Percentiles rank a stretch among this genome's conserved stretches.
These are phyloP conservation scores for Trichoderma guizhouense DNA, from an alignment of 2,329 filamentous ascomycete genomes.

Conservation along the genomic window DNA sequence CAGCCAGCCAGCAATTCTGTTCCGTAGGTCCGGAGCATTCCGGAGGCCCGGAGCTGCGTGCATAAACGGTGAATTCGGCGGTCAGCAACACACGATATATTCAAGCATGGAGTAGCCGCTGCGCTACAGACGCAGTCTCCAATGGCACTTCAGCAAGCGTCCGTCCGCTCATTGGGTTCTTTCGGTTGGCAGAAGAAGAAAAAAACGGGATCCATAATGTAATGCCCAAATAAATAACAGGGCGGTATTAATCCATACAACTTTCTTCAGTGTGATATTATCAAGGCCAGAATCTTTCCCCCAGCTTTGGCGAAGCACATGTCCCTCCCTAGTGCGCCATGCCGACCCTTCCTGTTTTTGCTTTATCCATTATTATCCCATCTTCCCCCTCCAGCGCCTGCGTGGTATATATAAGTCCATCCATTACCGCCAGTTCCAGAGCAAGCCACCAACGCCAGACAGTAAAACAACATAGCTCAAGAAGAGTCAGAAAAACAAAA, in stretches of 20 bases:
- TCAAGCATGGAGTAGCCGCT: background rate
- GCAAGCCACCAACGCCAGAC: constrained; percentile 24
- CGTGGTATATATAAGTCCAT: constrained; percentile 19
- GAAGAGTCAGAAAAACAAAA: background rate
- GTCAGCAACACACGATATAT: constrained; percentile 1
- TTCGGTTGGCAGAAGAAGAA: background rate
- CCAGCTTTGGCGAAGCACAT: background rate
- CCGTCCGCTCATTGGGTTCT: background rate
- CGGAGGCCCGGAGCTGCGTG: constrained; percentile 2
- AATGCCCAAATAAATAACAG: constrained; percentile 15
- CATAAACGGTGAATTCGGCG: constrained; percentile 6
- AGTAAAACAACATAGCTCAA: constrained; percentile 17
- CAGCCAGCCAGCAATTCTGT: background rate
- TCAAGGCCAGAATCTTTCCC: constrained; percentile 6
- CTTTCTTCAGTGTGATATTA: constrained; percentile 16
- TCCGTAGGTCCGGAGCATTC: background rate
- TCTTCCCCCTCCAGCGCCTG: constrained; percentile 3
- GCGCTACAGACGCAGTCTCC: background rate
- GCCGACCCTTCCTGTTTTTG: background rate
- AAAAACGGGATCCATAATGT: constrained; percentile 4
- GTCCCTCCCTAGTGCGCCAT: background rate
- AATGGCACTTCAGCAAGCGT: background rate
- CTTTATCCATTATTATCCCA: background rate
- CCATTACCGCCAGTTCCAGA: constrained; percentile 21
- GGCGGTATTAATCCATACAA: constrained; percentile 25